A percentile compares a stretch with the other conserved stretches of the same genome.
Conservation (phyloP, 139 green algal species). For the Spirogloea muscicola region DNA sequence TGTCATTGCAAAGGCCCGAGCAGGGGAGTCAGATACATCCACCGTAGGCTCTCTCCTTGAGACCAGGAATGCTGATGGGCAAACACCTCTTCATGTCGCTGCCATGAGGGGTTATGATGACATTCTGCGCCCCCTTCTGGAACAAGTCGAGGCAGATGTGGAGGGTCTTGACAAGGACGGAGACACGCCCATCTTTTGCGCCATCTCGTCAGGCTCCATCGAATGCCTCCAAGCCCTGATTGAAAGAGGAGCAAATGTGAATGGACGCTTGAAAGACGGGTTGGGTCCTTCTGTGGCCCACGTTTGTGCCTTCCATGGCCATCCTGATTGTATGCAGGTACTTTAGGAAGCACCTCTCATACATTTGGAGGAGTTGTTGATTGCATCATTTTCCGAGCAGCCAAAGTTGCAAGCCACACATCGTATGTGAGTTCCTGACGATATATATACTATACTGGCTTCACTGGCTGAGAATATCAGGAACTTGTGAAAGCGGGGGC, state of each 20-base stretch:
- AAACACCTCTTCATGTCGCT: slow-evolving; percentile 17
- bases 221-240: slow-evolving; percentile 17
- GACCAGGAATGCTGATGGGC: slow-evolving; percentile 17
- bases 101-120: slow-evolving; percentile 13
- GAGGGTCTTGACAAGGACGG: slow-evolving; percentile 18
- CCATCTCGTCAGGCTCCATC: slow-evolving; percentile 4
- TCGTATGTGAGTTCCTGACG: too few species aligned
- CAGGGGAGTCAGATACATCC: too few species aligned
- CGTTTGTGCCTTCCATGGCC: slow-evolving; percentile 21
- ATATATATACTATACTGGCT: too few species aligned
- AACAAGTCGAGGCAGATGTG: slow-evolving; percentile 12
- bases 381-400: slow-evolving; percentile 2
- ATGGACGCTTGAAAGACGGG: slow-evolving; percentile 16
- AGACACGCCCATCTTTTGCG: slow-evolving; percentile 26
- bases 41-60: slow-evolving; percentile 9
- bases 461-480: too few species aligned
- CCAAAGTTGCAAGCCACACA: too few species aligned
- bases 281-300: slow-evolving; percentile 18
- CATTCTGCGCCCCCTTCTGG: slow-evolving; percentile 1
- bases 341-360: too few species aligned
- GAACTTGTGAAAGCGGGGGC: slow-evolving; percentile 25
- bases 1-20: too few species aligned
- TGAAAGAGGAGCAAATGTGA: slow-evolving; percentile 16
- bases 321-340: slow-evolving; percentile 31
- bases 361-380: too few species aligned